Conservation (phyloP, 1,284 basidiomycete species). For the Tylopilus sp. region DNA sequence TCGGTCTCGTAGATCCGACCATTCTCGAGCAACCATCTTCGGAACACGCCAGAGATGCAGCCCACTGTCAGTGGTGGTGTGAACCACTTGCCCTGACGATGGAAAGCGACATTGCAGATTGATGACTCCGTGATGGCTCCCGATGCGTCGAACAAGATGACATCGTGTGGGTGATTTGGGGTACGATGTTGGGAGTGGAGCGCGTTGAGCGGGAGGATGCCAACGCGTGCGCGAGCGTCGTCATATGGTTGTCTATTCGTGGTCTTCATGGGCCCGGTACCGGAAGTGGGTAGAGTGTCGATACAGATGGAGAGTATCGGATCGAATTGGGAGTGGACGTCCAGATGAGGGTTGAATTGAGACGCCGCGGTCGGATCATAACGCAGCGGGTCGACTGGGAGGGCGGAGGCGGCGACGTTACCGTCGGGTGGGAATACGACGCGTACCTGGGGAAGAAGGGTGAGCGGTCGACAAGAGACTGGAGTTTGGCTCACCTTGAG, state of each 20-base stretch:
- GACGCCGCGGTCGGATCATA: slow-evolving; percentile 44
- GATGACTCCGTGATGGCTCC: slow-evolving; percentile 57
- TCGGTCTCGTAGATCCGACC: slow-evolving; percentile 47
- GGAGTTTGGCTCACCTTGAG: slow-evolving; percentile 33
- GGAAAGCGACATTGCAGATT: slow-evolving; percentile 65
- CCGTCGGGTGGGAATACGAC: slow-evolving; percentile 48
- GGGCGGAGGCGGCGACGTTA: slow-evolving; percentile 40
- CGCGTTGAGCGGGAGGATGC: slow-evolving; percentile 36
- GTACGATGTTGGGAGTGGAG: neutral
- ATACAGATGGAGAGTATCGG: slow-evolving; percentile 42
- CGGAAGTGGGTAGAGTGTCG: slow-evolving; percentile 50
- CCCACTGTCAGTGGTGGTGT: slow-evolving; percentile 57
- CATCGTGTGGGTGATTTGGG: slow-evolving; percentile 42
- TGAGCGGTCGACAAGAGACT: neutral
- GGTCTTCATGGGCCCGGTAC: slow-evolving; percentile 60
- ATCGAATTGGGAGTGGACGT: slow-evolving; percentile 25
- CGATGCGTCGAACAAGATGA: slow-evolving; percentile 56
- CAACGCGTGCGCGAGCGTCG: slow-evolving; percentile 51
- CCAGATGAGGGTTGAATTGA: slow-evolving; percentile 35
- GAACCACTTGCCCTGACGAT: slow-evolving; percentile 52
- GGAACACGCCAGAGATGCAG: slow-evolving; percentile 64
- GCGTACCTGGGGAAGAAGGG: slow-evolving; percentile 45
- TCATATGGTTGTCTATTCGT: slow-evolving; percentile 57
- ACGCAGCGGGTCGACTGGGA: slow-evolving; percentile 36
- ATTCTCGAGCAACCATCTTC: slow-evolving; percentile 60